phyloP scores from a whole-genome alignment of 192 early-diverging fungal genomes.

The Haplosporangium gracile region DNA sequence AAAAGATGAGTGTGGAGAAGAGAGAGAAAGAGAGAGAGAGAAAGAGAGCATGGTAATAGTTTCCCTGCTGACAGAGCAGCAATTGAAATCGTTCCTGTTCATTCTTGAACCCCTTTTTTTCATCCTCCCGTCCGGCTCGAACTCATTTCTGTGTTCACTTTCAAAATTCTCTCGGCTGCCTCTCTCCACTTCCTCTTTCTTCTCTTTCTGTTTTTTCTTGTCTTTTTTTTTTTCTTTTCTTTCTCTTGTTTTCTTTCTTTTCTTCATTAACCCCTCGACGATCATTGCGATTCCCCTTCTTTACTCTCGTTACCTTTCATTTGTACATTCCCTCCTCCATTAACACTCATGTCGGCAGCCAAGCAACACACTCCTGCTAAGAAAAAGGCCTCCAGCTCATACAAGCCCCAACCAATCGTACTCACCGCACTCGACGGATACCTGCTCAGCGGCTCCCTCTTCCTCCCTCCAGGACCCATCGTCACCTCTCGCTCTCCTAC shows the following conservation, averaged over 20 bases:
- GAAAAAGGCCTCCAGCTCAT: slow-evolving; percentile 16
- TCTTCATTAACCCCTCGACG: neutral
- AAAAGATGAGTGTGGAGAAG: too few species aligned
- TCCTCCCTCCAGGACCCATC: slow-evolving; percentile 33
- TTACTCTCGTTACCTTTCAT: neutral
- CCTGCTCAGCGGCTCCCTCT: slow-evolving; percentile 43
- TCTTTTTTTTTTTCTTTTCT: neutral
- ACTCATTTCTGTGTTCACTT: slow-evolving; percentile 11
- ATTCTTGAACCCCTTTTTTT: too few species aligned
- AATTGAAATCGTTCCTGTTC: neutral
- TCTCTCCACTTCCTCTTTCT: neutral
- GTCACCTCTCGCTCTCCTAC: slow-evolving; percentile 7
- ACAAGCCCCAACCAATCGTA: slow-evolving; percentile 47
- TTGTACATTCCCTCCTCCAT: neutral
- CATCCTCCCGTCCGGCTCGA: too few species aligned
- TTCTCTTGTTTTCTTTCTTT: neutral
- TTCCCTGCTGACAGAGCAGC: neutral
- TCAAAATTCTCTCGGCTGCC: neutral
- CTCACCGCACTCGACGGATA: slow-evolving; percentile 50
- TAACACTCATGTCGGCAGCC: neutral
- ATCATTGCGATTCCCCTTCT: neutral
- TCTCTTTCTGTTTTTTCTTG: neutral
- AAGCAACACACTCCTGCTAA: slow-evolving; percentile 2
- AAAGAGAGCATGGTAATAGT: neutral
- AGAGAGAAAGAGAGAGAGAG: too few species aligned